Conservation (phyloP, 208 protist genomes). For the Trypanosoma avium region DNA sequence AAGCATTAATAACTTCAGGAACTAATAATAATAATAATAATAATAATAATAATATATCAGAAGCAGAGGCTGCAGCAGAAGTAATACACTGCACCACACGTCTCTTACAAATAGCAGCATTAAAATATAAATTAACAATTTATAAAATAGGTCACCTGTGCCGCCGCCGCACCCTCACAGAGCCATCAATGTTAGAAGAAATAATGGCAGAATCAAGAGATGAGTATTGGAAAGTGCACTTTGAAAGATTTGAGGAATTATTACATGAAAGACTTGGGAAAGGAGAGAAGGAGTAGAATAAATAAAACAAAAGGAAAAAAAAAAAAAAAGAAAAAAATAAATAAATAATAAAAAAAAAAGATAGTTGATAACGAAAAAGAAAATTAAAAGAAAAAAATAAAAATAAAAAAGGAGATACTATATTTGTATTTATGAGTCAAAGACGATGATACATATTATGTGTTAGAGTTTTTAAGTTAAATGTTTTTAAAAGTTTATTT, state of each 20-base stretch:
- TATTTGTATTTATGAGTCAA: too few relatives aligned
- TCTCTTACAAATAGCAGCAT: constrained; percentile 51
- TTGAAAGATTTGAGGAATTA: constrained; percentile 26
- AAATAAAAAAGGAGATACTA: too few relatives aligned
- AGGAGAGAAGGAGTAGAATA: neutral
- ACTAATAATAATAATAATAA: neutral
- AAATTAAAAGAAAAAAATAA: neutral
- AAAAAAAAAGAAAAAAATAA: neutral
- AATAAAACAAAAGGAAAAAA: neutral
- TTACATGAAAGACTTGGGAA: neutral
- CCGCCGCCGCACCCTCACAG: constrained; percentile 38
- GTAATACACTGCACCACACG: constrained; percentile 49
- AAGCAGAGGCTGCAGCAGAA: constrained; percentile 41
- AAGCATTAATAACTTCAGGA: neutral
- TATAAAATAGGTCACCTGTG: constrained; percentile 50
- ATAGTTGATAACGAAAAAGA: neutral
- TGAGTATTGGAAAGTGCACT: constrained; percentile 36
- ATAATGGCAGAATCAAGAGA: constrained; percentile 46
- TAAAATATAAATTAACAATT: constrained; percentile 44
- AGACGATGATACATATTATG: too few relatives aligned
- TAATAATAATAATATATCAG: constrained; percentile 11
- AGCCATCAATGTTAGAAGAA: constrained; percentile 49
- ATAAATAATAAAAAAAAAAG: constrained; percentile 2
- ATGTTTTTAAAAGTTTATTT: too few relatives aligned
- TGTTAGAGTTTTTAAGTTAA: too few relatives aligned